Evolutionary conservation across 2,329 filamentous ascomycete genomes (phyloP).

Genomic region (Cladosporium austrohemisphaericum): DNA sequence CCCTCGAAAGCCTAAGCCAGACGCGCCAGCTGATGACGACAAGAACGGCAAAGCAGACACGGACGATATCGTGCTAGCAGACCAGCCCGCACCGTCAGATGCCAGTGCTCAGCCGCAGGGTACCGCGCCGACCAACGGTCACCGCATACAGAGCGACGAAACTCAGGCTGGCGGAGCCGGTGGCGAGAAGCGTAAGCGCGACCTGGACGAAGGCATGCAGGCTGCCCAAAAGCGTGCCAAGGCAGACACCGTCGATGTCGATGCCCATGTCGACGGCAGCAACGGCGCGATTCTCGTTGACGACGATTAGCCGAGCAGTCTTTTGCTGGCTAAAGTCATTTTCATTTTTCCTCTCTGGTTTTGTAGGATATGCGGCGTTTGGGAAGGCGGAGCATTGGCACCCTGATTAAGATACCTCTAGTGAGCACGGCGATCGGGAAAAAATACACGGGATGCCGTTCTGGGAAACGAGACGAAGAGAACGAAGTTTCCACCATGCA

Average conservation of each 20-base stretch:
- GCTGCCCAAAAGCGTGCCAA: conserved; percentile 26
- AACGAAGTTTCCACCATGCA: not conserved
- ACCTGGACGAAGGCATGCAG: conserved; percentile 25
- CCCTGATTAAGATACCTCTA: no score
- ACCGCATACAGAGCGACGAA: conserved; percentile 19
- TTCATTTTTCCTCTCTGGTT: not conserved
- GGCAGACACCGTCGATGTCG: conserved; percentile 17
- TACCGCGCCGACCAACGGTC: not conserved
- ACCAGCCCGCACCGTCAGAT: no score
- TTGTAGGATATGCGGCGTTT: no score
- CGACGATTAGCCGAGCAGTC: conserved; percentile 16
- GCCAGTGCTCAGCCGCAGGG: no score
- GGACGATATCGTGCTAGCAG: conserved; percentile 17
- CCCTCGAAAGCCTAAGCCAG: conserved; percentile 1
- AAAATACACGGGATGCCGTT: no score
- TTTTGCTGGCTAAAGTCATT: not conserved
- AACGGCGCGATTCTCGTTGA: conserved; percentile 32
- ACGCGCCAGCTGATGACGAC: not conserved
- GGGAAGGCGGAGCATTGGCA: no score
- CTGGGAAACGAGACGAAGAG: no score
- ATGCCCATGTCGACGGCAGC: conserved; percentile 24
- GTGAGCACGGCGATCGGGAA: no score
- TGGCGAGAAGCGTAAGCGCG: conserved; percentile 29
- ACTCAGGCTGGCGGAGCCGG: conserved; percentile 21
- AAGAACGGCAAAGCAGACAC: conserved; percentile 8